These are phyloP conservation scores for Meira miltonrushii DNA, from an alignment of 1,284 basidiomycete species.

Conservation along the genomic window DNA sequence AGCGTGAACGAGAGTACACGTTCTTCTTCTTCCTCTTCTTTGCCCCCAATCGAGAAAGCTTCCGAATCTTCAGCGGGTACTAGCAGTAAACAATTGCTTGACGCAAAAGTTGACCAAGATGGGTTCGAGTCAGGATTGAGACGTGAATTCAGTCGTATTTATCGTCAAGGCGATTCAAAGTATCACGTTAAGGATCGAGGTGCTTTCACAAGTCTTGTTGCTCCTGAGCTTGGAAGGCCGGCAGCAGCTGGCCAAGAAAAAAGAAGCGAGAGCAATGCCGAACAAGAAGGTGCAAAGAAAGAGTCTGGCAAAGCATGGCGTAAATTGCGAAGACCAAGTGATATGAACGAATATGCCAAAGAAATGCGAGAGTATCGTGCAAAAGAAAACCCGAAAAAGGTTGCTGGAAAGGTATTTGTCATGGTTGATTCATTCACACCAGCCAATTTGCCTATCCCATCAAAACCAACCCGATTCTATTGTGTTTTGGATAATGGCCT, in stretches of 20 bases:
- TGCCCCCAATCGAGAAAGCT: neutral
- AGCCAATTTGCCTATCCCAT: constrained; percentile 34
- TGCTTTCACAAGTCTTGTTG: constrained; percentile 28
- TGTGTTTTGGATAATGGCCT: constrained; percentile 93
- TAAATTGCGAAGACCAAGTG: constrained; percentile 67
- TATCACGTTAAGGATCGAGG: constrained; percentile 55
- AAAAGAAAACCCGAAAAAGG: constrained; percentile 70
- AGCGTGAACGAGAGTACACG: neutral
- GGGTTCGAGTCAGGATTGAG: constrained; percentile 39
- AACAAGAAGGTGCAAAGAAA: neutral
- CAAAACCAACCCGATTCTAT: constrained; percentile 66
- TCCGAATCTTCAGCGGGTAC: neutral
- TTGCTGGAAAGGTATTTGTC: constrained; percentile 87
- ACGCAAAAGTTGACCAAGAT: constrained; percentile 31
- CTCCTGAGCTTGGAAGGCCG: constrained; percentile 62
- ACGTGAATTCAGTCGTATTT: constrained; percentile 41
- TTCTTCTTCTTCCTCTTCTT: neutral
- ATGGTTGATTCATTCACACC: constrained; percentile 56
- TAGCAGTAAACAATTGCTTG: constrained; percentile 33
- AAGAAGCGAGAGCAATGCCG: constrained; percentile 7
- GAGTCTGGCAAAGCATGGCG: constrained; percentile 81
- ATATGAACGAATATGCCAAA: constrained; percentile 74
- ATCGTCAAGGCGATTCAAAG: constrained; percentile 53
- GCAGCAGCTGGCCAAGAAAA: constrained; percentile 63
- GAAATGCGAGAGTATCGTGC: constrained; percentile 75